Conservation (phyloP, 768 basidiomycete genomes). For the Russula olivacea region DNA sequence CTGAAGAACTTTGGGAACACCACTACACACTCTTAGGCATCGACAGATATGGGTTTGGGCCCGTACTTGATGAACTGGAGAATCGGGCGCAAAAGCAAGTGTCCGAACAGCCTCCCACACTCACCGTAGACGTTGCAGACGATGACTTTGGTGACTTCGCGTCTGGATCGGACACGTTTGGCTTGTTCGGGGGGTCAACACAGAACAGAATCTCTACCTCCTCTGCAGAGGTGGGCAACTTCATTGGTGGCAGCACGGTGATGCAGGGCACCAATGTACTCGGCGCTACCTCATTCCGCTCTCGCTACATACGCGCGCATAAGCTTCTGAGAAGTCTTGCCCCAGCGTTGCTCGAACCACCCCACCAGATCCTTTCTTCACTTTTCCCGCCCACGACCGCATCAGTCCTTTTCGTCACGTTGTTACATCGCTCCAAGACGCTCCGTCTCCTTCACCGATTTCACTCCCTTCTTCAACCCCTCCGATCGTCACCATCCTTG, state of each 20-base stretch:
- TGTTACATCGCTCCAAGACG: constrained; percentile 35
- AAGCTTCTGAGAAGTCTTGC: constrained; percentile 55
- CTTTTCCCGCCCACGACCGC: constrained; percentile 36
- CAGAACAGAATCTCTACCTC: constrained; percentile 24
- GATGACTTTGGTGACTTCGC: constrained; percentile 92
- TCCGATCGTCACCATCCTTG: constrained; percentile 59
- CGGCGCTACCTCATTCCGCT: constrained; percentile 39
- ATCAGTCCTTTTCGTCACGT: constrained; percentile 38
- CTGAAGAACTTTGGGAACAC: constrained; percentile 73
- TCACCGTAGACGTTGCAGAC: constrained; percentile 54
- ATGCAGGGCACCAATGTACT: constrained; percentile 33
- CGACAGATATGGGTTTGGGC: constrained; percentile 39
- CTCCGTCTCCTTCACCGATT: constrained; percentile 71
- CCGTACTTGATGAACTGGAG: constrained; percentile 59
- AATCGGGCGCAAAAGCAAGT: constrained; percentile 36
- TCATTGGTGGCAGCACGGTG: constrained; percentile 36
- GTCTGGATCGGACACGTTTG: constrained; percentile 29
- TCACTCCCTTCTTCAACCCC: constrained; percentile 71
- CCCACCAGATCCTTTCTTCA: constrained; percentile 61
- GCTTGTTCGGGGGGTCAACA: constrained; percentile 8
- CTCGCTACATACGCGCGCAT: constrained; percentile 63
- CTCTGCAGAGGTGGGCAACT: constrained; percentile 45
- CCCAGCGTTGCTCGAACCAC: constrained; percentile 50
- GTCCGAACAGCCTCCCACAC: constrained; percentile 50
- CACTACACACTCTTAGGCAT: constrained; percentile 61